A percentile compares a stretch with the other conserved stretches of the same genome.
Evolutionary conservation across 2,329 filamentous ascomycete genomes (phyloP).

Genomic region (Conoideocrella luteorostrata): DNA sequence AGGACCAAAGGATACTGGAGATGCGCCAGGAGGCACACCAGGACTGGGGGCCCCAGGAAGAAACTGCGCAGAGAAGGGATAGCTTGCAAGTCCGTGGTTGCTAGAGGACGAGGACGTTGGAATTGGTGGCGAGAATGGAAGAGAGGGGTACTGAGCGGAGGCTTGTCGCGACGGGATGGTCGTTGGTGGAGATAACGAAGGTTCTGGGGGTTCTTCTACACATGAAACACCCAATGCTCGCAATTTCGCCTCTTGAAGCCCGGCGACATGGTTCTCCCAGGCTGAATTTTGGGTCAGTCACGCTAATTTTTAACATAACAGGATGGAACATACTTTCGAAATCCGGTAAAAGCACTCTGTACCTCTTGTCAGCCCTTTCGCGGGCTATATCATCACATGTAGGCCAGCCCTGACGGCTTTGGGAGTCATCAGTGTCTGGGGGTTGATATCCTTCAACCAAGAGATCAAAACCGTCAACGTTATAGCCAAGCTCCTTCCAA

Average conservation of each 20-base stretch:
- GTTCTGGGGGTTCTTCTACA: slow-evolving; percentile 60
- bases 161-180: slow-evolving; percentile 59
- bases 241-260: slow-evolving; percentile 84
- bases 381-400: slow-evolving; percentile 48
- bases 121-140: slow-evolving; percentile 78
- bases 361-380: slow-evolving; percentile 48
- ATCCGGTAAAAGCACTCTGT: slow-evolving; percentile 63
- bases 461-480: slow-evolving; percentile 61
- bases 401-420: slow-evolving; percentile 66
- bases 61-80: slow-evolving; percentile 53
- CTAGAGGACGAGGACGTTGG: slow-evolving; percentile 73
- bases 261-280: slow-evolving; percentile 72
- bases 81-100: slow-evolving; percentile 50
- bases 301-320: background rate
- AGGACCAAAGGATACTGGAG: slow-evolving; percentile 62
- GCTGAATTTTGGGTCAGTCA: slow-evolving; percentile 27
- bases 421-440: slow-evolving; percentile 39
- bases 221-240: slow-evolving; percentile 83
- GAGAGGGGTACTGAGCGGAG: slow-evolving; percentile 66
- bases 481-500: slow-evolving; percentile 66
- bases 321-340: slow-evolving; percentile 44
- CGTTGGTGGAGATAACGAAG: slow-evolving; percentile 60
- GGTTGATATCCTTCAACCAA: slow-evolving; percentile 37
- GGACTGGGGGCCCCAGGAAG: slow-evolving; percentile 58
- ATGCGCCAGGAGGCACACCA: slow-evolving; percentile 58